Base-by-base conservation (phyloP, 805 yeast genomes). In the Candida chilensis region DNA sequence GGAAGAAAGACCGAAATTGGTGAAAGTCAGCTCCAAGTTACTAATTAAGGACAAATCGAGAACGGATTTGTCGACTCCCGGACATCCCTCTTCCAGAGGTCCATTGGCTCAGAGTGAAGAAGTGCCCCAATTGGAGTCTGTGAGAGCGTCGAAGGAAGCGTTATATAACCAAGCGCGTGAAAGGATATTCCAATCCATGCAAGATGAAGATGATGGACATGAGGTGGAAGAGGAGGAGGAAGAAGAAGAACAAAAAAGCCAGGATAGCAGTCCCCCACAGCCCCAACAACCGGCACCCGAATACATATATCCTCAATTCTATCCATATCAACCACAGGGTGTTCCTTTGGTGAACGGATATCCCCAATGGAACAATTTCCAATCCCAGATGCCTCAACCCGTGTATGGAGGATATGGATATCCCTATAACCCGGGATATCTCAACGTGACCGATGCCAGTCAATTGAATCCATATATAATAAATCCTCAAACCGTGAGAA, bases 91-190 rank as follows among this genome's bases (percentile, higher is more conserved):
- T 25, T 10, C 13, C 17, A 25, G 16, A 7, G 14, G 11, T 10
- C 8, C 8, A 15, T 25, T 19, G 11, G 8, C 37, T 7, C 29
- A 27, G 27, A 36, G 44, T 10, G 26, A 29, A 15, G 33, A 28
- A 11, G 32, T 39, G 8, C 34, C 48, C 5, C 60, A 44, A 24
- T 47, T 48, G 3, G 51, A 47, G 32, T 30, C 35, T 18, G 63
- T 52, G 22, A 36, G 64, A 28, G 58, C 49, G 2, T 39, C 48
- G 10, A 50, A 47, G 30, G 52, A 57, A 27, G 66, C 60, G 10
- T 46, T 57, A 19, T 63, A 63, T 36, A 48, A 45, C 36, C 54
- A 54, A 36, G 54, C 62, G 8, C 41, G 68, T 19, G 60, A 54
- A 17, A 43, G 61, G 27, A 64, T 63, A 15, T 61, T 63, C 36